phyloP scores from a whole-genome alignment of 176 grass and related monocot species.

The Chloris gayana region DNA sequence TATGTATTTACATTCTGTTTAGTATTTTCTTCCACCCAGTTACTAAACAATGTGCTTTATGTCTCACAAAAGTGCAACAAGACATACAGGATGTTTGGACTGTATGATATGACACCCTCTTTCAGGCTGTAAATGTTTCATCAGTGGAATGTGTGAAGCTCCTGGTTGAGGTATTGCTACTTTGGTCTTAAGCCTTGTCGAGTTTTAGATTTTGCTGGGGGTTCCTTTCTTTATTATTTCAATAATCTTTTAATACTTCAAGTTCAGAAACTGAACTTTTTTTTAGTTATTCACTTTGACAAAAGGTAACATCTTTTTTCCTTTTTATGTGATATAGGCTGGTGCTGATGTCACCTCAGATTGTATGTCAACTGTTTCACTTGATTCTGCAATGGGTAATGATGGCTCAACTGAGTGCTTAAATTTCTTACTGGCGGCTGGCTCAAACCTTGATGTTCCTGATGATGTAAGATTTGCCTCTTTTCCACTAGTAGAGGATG shows the following conservation, averaged over 20 bases:
- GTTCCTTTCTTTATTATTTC: not conserved
- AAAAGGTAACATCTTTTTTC: too few relatives aligned
- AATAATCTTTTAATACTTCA: not conserved
- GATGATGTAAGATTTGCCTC: constrained; percentile 28
- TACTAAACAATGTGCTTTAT: constrained; percentile 28
- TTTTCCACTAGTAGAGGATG: constrained; percentile 3
- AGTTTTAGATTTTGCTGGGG: constrained; percentile 8
- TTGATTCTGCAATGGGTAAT: constrained; percentile 23
- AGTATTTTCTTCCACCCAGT: not conserved
- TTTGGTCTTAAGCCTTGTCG: not conserved
- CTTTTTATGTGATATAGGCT: constrained; percentile 15
- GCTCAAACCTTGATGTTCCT: not conserved
- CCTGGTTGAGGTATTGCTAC: constrained; percentile 32
- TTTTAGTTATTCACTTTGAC: not conserved
- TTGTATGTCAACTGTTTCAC: constrained; percentile 25
- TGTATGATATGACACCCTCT: constrained; percentile 37
- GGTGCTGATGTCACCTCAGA: constrained; percentile 39
- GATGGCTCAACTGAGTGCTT: constrained; percentile 32
- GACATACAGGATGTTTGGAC: constrained; percentile 1
- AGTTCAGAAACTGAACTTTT: not conserved
- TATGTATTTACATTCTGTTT: constrained; percentile 16
- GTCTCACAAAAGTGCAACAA: constrained; percentile 38
- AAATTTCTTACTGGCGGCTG: constrained; percentile 21
- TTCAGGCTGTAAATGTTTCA: constrained; percentile 35
- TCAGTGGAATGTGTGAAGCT: constrained; percentile 39